Conservation (phyloP, 345 rosid genomes). For the Odontarrhena argentea region DNA sequence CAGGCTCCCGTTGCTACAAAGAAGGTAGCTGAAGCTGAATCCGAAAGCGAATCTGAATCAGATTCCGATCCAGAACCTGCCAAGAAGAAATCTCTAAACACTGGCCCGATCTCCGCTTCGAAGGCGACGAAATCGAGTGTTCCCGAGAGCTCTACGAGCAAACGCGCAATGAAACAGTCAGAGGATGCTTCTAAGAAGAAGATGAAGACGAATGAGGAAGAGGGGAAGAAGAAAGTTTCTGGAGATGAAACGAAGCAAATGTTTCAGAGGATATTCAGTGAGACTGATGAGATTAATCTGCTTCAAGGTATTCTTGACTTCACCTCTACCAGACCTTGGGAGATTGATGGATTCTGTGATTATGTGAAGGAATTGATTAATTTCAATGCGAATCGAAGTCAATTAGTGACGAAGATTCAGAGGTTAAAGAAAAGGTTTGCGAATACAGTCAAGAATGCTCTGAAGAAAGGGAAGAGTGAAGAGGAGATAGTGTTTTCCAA, state of each 20-base stretch:
- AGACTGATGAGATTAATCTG: constrained; percentile 53
- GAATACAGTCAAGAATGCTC: constrained; percentile 30
- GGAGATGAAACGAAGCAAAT: constrained; percentile 51
- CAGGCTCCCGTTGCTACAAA: background rate
- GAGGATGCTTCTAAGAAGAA: constrained; percentile 32
- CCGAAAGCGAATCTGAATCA: constrained; percentile 35
- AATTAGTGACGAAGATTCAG: constrained; percentile 49
- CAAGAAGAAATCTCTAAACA: constrained; percentile 26
- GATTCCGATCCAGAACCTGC: constrained; percentile 37
- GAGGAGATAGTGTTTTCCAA: constrained; percentile 37
- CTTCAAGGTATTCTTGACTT: constrained; percentile 50
- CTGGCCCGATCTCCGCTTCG: constrained; percentile 28
- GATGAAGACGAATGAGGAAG: constrained; percentile 19
- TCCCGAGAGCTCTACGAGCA: constrained; percentile 23
- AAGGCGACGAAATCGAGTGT: constrained; percentile 20
- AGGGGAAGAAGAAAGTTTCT: constrained; percentile 29
- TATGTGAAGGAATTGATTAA: constrained; percentile 48
- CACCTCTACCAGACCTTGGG: constrained; percentile 40
- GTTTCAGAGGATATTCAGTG: constrained; percentile 55
- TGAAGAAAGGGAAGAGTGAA: constrained; percentile 35
- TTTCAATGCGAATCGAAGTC: constrained; percentile 41
- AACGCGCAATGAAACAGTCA: constrained; percentile 29
- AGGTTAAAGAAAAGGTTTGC: constrained; percentile 49
- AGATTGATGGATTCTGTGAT: constrained; percentile 45
- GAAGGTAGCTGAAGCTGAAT: constrained; percentile 32